A percentile compares a stretch with the other conserved stretches of the same genome.
phyloP scores from a whole-genome alignment of 305 asterid species.

The Fraxinus paxiana region DNA sequence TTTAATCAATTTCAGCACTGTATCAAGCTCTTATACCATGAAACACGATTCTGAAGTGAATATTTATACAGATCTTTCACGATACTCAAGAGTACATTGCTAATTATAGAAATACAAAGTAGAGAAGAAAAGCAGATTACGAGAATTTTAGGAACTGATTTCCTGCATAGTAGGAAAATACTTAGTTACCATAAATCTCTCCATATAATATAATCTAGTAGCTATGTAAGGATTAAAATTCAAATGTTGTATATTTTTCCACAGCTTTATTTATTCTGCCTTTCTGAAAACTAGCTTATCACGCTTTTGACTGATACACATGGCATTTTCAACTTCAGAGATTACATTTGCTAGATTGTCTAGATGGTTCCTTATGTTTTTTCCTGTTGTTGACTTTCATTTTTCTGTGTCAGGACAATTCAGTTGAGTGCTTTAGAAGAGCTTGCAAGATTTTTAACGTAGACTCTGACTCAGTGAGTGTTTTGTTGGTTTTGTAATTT shows the following conservation, averaged over 20 bases:
- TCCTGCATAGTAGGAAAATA: background rate
- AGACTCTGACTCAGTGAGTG: slow-evolving; percentile 75
- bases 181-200: background rate
- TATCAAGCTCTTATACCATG: background rate
- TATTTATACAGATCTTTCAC: background rate
- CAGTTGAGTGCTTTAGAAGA: slow-evolving; percentile 81
- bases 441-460: slow-evolving; percentile 80
- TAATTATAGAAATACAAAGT: background rate
- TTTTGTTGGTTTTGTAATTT: slow-evolving; percentile 4
- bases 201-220: background rate
- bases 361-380: background rate
- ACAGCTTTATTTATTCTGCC: background rate
- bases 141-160: background rate
- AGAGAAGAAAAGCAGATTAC: background rate
- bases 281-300: slow-evolving; percentile 8
- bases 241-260: background rate
- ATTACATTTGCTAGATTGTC: slow-evolving; percentile 8
- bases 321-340: slow-evolving; percentile 9
- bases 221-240: background rate
- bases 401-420: slow-evolving; percentile 65
- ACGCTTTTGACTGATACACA: slow-evolving; percentile 6
- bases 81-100: background rate
- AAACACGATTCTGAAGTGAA: background rate
- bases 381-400: slow-evolving; percentile 19
- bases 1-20: background rate